Evolutionary conservation across 1,284 basidiomycete genomes (phyloP), one percentile per base, ranked within the genome.

Genomic region (Apiotrichum gracile): DNA sequence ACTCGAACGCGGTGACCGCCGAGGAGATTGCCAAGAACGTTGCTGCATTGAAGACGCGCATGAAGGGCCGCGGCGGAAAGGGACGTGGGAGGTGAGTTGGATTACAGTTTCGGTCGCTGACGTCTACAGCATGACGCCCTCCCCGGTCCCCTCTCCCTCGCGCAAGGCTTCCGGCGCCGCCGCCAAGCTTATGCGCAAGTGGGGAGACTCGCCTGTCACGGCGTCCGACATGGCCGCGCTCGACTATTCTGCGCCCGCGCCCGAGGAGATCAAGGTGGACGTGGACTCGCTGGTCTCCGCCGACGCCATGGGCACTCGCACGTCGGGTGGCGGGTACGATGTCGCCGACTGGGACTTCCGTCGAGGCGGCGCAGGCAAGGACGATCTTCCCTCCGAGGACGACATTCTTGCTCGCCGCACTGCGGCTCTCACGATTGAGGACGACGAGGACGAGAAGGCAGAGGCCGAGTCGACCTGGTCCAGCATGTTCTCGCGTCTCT

Each of bases 1-100:
- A 50, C 22, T 49, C 50, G n/a, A 27, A 58, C 3, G 60, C 66
- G 0, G 53, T 72, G 6, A 67, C 67, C 60, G 88, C 88, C 50
- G 85, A 93, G 66, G 85, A 91, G 65, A 97, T 97, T 62, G 85
- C 92, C 12, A 82, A 88, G 64, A 97, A 93, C 66, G 88, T 96
- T 2, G 86, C 92, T 66, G 90, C 89, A 0, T 79, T 97, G 51
- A 96, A 93, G 72, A 85, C 82, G 50, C 81, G 90, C 35, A 76
- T 94, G 62, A 69, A 69, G 38, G 63, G 65, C 14, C 47, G 65
- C 17, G 80, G 58, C 77, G n/a, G n/a, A n/a, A 82, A 67, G 78
- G 69, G 69, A 62, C 64, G 77, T 76, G 68, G 81, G 65, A 66
- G 65, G 61, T 64, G 58, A 64, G 60, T 69, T 52, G 2, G 42